Conservation (phyloP, 306 rosid genomes). For the Begonia fuchsioides region DNA sequence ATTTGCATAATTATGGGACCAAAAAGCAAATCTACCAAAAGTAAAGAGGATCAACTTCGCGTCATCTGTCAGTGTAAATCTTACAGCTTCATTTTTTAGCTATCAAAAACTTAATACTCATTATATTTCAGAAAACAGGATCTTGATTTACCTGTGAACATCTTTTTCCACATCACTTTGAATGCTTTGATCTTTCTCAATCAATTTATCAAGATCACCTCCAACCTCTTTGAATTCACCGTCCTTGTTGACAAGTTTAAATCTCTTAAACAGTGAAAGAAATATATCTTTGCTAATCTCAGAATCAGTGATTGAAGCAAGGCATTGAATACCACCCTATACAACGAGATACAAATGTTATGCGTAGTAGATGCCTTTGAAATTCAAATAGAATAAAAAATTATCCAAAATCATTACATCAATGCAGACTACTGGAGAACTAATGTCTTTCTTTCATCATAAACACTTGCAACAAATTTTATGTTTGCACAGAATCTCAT, state of each 20-base stretch:
- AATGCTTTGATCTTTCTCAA: conserved; percentile 17
- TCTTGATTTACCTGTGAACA: too few relatives aligned
- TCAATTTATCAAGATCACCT: conserved; percentile 13
- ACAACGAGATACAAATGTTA: conserved; percentile 1
- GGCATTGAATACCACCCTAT: conserved; percentile 78
- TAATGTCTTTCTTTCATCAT: not conserved
- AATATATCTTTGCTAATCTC: conserved; percentile 36
- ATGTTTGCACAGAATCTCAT: too few relatives aligned
- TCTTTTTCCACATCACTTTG: conserved; percentile 1
- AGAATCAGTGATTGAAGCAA: conserved; percentile 74
- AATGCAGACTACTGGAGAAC: conserved; percentile 8
- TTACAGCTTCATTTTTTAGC: too few relatives aligned
- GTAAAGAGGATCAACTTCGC: too few relatives aligned
- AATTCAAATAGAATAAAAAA: conserved; percentile 4
- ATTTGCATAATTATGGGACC: not conserved
- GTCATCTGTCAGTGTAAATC: too few relatives aligned
- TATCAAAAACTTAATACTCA: too few relatives aligned
- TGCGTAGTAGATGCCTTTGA: too few relatives aligned
- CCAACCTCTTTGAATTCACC: conserved; percentile 23
- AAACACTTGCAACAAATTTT: too few relatives aligned
- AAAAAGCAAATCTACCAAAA: too few relatives aligned
- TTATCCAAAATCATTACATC: conserved; percentile 6
- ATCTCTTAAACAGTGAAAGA: conserved; percentile 37
- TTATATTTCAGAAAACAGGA: too few relatives aligned
- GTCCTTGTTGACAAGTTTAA: conserved; percentile 26